These are phyloP conservation scores for Pelargonium fulgidum DNA, from an alignment of 441 rosid genomes.

Conservation along the genomic window DNA sequence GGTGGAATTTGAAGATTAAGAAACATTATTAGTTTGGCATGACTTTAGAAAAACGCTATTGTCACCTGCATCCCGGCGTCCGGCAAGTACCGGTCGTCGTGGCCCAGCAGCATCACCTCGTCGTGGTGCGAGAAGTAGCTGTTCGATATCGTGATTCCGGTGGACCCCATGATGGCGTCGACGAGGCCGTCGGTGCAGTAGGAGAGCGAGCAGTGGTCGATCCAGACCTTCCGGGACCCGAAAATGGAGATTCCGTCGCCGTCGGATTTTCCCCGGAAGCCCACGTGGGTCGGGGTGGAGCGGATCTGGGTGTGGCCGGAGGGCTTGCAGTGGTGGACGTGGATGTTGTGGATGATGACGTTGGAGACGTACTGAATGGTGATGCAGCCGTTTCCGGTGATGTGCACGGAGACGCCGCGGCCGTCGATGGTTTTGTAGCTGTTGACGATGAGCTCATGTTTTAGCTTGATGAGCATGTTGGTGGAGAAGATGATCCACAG, in stretches of 20 bases:
- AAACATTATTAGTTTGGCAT: too few relatives aligned
- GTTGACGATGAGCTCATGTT: conserved; percentile 24
- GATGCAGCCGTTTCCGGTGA: conserved; percentile 24
- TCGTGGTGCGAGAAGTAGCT: conserved; percentile 27
- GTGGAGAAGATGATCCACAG: conserved; percentile 32
- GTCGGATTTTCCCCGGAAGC: conserved; percentile 19
- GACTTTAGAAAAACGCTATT: too few relatives aligned
- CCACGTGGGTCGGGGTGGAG: conserved; percentile 25
- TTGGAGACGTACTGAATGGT: conserved; percentile 24
- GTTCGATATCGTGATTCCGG: conserved; percentile 33
- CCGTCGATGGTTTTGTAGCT: conserved; percentile 32
- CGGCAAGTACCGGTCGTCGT: conserved; percentile 14
- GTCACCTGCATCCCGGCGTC: conserved; percentile 26
- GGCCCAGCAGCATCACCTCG: conserved; percentile 29
- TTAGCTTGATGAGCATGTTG: conserved; percentile 29
- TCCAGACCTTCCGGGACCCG: conserved; percentile 25
- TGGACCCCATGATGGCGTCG: conserved; percentile 26
- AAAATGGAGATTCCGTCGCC: conserved; percentile 24
- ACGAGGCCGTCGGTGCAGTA: conserved; percentile 26
- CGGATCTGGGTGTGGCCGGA: conserved; percentile 24
- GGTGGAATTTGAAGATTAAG: too few relatives aligned
- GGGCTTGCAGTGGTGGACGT: conserved; percentile 15
- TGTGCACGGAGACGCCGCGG: conserved; percentile 24
- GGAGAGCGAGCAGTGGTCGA: conserved; percentile 33
- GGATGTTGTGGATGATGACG: conserved; percentile 30